These are phyloP conservation scores for Kodamaea sagamina DNA, from an alignment of 805 yeast species.

Conservation along the genomic window DNA sequence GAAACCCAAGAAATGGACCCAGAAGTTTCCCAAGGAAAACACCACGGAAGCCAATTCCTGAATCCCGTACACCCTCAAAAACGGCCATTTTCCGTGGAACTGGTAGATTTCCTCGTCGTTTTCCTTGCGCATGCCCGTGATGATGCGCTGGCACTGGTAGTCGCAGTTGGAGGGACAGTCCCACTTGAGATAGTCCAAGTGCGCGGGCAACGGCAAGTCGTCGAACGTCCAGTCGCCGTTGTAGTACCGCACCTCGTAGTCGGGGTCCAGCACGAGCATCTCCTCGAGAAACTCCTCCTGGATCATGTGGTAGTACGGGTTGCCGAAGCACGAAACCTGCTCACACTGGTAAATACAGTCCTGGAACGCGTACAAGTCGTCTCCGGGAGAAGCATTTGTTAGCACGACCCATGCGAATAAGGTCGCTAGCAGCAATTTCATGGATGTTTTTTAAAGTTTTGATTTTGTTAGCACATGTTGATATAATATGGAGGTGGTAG, in stretches of 20 bases:
- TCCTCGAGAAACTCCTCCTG: constrained; percentile 26
- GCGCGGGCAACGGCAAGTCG: constrained; percentile 40
- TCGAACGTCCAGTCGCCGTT: constrained; percentile 39
- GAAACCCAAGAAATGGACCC: constrained; percentile 27
- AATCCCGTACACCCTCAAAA: constrained; percentile 68
- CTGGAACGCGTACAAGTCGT: constrained; percentile 55
- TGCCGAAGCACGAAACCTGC: constrained; percentile 34
- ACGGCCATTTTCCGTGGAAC: constrained; percentile 99
- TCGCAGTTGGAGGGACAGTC: constrained; percentile 69
- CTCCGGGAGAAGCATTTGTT: constrained; percentile 53
- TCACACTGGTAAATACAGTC: constrained; percentile 57
- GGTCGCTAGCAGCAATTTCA: background rate
- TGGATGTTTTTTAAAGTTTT: background rate
- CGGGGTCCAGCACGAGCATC: constrained; percentile 16
- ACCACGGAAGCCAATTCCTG: constrained; percentile 83
- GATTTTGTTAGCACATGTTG: background rate
- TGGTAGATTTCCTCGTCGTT: constrained; percentile 64
- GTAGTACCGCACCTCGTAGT: constrained; percentile 26
- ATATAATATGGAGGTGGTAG: too few relatives aligned
- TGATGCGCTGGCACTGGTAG: constrained; percentile 82
- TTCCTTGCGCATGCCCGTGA: constrained; percentile 57
- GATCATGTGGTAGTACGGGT: constrained; percentile 27
- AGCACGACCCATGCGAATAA: background rate
- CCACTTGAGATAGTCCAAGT: constrained; percentile 47
- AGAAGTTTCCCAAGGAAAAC: constrained; percentile 60